phyloP scores from a whole-genome alignment of 331 rosid genomes.

The Acacia pycnantha region DNA sequence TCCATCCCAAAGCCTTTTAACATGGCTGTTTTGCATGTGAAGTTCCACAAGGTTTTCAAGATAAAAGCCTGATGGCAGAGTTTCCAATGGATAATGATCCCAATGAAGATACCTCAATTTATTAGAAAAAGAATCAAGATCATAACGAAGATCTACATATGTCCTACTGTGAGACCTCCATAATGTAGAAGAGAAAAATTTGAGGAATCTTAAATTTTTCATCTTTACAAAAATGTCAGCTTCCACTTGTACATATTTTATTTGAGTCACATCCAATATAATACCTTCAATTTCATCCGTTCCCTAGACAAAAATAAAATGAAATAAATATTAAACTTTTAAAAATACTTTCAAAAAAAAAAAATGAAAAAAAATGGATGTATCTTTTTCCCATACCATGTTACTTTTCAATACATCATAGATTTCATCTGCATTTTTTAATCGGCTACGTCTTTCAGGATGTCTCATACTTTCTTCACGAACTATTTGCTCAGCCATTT shows the following conservation, averaged over 20 bases:
- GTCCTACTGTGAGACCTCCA: too few species aligned
- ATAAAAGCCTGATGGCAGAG: neutral
- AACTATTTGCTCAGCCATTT: conserved; percentile 19
- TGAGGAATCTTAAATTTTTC: conserved; percentile 29
- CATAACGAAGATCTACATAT: neutral
- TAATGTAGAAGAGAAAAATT: neutral
- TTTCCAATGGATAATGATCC: neutral
- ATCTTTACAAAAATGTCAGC: neutral
- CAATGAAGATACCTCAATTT: neutral
- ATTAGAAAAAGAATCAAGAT: neutral
- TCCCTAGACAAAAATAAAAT: neutral
- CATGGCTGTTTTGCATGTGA: neutral
- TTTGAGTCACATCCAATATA: neutral
- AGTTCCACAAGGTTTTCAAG: conserved; percentile 1
- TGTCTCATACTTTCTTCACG: neutral
- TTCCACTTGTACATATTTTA: neutral
- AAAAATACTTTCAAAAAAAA: neutral
- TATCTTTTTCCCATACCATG: neutral
- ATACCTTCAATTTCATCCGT: conserved; percentile 8
- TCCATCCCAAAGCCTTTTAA: conserved; percentile 23
- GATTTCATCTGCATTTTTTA: neutral
- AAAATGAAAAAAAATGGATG: neutral
- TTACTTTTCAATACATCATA: neutral
- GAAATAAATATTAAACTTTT: too few species aligned
- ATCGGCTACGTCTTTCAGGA: neutral